A percentile compares a stretch with the other conserved stretches of the same genome.
phyloP scores from a whole-genome alignment of 2,329 filamentous ascomycete species.

The Neonectria magnoliae region DNA sequence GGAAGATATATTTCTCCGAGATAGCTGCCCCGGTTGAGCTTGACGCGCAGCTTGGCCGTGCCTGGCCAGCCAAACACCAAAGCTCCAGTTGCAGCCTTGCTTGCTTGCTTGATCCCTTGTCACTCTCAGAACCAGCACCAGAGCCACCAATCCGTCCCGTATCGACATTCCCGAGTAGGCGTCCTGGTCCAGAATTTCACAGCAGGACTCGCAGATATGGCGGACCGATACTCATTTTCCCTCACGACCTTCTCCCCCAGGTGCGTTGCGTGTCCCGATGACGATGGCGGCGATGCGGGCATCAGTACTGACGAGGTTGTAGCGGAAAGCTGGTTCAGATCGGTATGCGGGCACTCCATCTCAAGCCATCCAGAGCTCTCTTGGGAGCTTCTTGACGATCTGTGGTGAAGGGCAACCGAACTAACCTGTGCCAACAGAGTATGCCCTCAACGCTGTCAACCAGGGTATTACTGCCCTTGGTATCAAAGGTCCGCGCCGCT shows the following conservation, averaged over 20 bases:
- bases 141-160: slow-evolving; percentile 37
- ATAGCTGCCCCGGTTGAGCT: slow-evolving; percentile 43
- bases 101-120: slow-evolving; percentile 40
- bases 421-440: slow-evolving; percentile 70
- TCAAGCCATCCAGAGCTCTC: not conserved
- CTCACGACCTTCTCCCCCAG: slow-evolving; percentile 99
- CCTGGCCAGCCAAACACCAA: slow-evolving; percentile 48
- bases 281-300: slow-evolving; percentile 38
- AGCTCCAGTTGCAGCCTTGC: slow-evolving; percentile 48
- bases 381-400: not conserved
- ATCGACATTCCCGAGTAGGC: slow-evolving; percentile 24
- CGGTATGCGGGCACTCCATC: slow-evolving; percentile 58
- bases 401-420: not conserved
- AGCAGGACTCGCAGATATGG: slow-evolving; percentile 69
- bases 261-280: slow-evolving; percentile 64
- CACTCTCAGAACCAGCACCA: slow-evolving; percentile 12
- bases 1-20: slow-evolving; percentile 44
- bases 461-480: slow-evolving; percentile 98
- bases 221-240: slow-evolving; percentile 99
- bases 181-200: slow-evolving; percentile 15
- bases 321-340: slow-evolving; percentile 99
- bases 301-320: slow-evolving; percentile 55
- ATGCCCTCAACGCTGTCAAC: slow-evolving; percentile 98
- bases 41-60: slow-evolving; percentile 53
- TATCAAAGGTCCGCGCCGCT: slow-evolving; percentile 83